Evolutionary conservation across 2,329 filamentous ascomycete species (phyloP), one percentile per base, ranked within the genome.

Genomic region (Penicillium italicum): DNA sequence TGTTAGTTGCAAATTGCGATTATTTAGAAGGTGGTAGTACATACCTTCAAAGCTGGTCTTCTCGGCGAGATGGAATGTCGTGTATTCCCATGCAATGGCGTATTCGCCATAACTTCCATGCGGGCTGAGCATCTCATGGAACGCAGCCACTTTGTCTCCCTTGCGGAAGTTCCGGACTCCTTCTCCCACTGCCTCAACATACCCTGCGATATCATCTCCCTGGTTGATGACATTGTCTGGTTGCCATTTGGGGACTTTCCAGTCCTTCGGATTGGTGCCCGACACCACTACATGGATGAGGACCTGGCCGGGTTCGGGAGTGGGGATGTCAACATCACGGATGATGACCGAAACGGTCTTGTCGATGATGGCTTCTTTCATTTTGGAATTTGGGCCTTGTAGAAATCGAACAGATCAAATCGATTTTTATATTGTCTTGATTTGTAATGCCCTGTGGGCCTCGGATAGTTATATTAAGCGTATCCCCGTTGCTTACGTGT

Each of bases 101-200:
- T 84, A 85, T 58, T 85, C 82, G 2, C 80, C 83, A 58, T 78
- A 85, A 31, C 73, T 77, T 2, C 83, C 83, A n/a, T 75, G 71
- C 0, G 77, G 73, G 1, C 72, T 72, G 46, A 72, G 62, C 77
- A 84, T 83, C 63, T 81, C 68, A 46, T 78, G 76, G 57, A 77
- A 74, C 0, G 72, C 73, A 0, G 70, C 80, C 1, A 85, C 82
- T 5, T 80, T 75, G 60, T 85, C 82, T 18, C 83, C 83, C 2
- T 73, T 69, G 52, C 77, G 77, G 74, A 85, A 85, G 45, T 80
- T 79, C 18, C 71, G 74, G 2, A 85, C 81, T 26, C 76, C 73
- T 4, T 74, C 66, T 3, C 82, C 82, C 5, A 84, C 77, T 31
- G 71, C 66, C 58, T 81, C 75, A 4, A 85, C 74, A 42, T 76